These are phyloP conservation scores for Curvularia verruculosa DNA, from an alignment of 2,329 filamentous ascomycete species.

Conservation along the genomic window DNA sequence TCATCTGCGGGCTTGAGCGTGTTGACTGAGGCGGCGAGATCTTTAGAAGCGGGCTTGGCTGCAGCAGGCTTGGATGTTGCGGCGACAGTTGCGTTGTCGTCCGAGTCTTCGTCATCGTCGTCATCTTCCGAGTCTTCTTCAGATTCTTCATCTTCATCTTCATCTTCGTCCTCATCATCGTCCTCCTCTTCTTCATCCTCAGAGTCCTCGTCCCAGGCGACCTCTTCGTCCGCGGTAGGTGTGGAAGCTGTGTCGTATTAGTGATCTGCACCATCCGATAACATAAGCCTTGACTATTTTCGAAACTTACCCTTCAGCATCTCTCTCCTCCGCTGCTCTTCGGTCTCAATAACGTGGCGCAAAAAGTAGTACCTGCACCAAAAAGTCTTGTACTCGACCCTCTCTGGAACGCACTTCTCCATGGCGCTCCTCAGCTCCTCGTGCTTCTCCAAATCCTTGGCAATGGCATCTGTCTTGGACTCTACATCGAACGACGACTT, in stretches of 20 bases:
- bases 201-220: conserved; percentile 74
- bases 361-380: conserved; percentile 97
- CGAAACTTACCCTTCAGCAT: conserved; percentile 77
- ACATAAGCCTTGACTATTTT: no score
- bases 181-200: conserved; percentile 52
- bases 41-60: conserved; percentile 10
- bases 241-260: conserved; percentile 56
- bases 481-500: conserved; percentile 77
- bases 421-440: conserved; percentile 84
- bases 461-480: conserved; percentile 82
- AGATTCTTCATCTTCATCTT: conserved; percentile 28
- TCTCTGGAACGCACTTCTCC: conserved; percentile 94
- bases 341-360: conserved; percentile 88
- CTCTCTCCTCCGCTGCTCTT: conserved; percentile 86
- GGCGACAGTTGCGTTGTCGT: conserved; percentile 13
- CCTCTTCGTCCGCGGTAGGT: conserved; percentile 74
- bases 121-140: conserved; percentile 20
- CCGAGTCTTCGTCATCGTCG: conserved; percentile 16
- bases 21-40: conserved; percentile 43
- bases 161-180: conserved; percentile 39
- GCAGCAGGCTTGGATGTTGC: neutral
- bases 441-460: conserved; percentile 81
- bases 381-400: conserved; percentile 86
- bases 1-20: conserved; percentile 46
- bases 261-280: neutral